Conservation (phyloP, 176 grass and related monocot species). For the Musa beccarii region DNA sequence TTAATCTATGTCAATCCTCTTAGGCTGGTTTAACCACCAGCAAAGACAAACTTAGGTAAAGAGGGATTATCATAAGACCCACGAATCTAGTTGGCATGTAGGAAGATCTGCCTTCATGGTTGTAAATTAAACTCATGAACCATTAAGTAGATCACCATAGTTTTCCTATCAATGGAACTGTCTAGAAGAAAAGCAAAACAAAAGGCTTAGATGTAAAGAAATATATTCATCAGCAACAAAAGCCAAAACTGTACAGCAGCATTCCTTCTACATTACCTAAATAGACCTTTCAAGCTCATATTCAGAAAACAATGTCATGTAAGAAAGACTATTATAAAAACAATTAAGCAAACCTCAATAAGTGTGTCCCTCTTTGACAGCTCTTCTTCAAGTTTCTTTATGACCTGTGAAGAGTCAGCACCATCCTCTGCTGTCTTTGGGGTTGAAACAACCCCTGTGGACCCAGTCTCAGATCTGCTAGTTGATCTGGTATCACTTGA, state of each 20-base stretch:
- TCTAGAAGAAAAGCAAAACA: neutral
- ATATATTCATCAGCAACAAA: neutral
- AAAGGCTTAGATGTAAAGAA: neutral
- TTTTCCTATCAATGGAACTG: neutral
- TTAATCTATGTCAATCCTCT: neutral
- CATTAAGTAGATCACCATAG: too few species aligned
- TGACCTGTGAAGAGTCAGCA: slow-evolving; percentile 70
- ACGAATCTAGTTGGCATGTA: too few species aligned
- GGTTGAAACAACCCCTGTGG: slow-evolving; percentile 50
- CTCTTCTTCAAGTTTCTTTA: slow-evolving; percentile 94
- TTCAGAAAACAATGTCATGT: neutral
- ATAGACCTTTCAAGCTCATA: neutral
- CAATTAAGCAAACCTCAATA: slow-evolving; percentile 67
- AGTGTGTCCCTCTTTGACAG: slow-evolving; percentile 91
- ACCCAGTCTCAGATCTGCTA: slow-evolving; percentile 66
- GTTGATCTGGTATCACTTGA: slow-evolving; percentile 82
- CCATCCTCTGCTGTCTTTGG: slow-evolving; percentile 58
- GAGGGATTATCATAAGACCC: neutral
- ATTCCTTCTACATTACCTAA: neutral
- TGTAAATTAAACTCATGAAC: too few species aligned
- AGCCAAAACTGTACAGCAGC: neutral
- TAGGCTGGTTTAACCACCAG: neutral
- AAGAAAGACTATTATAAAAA: slow-evolving; percentile 11
- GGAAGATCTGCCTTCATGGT: too few species aligned
- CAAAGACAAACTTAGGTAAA: neutral